Conservation (phyloP, 495 filamentous ascomycete species). For the Hypoxylon lienhwacheense region DNA sequence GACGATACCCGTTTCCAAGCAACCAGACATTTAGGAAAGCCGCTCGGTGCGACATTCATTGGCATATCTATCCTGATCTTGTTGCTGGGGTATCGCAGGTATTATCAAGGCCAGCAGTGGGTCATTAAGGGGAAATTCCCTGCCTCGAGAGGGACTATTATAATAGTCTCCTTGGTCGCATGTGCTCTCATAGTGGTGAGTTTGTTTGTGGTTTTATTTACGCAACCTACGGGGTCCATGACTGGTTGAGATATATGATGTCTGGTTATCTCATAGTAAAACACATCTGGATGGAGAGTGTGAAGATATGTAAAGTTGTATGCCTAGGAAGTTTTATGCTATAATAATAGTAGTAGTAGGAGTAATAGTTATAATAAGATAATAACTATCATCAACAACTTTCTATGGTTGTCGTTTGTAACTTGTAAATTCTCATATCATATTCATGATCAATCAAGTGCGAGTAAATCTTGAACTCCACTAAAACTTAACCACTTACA, state of each 20-base stretch:
- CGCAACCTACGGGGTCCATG: conserved; percentile 55
- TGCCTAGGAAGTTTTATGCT: background rate
- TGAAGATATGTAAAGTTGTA: no score
- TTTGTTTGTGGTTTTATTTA: conserved; percentile 69
- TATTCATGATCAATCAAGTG: no score
- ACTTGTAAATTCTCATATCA: background rate
- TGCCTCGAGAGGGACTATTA: conserved; percentile 83
- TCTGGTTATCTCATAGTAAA: no score
- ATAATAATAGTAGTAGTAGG: background rate
- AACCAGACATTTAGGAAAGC: conserved; percentile 84
- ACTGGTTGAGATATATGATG: conserved; percentile 42
- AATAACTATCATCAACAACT: no score
- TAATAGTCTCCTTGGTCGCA: conserved; percentile 71
- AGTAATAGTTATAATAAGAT: background rate
- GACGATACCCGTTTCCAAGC: conserved; percentile 39
- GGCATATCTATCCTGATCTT: conserved; percentile 83
- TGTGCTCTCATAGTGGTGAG: conserved; percentile 69
- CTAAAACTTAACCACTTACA: conserved; percentile 17
- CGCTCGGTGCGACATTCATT: conserved; percentile 90
- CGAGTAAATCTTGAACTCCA: conserved; percentile 9
- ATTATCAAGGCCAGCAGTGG: conserved; percentile 74
- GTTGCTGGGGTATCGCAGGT: conserved; percentile 72
- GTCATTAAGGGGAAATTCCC: conserved; percentile 92
- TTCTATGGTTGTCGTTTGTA: background rate
- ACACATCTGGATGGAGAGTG: background rate